Conservation (phyloP, 805 yeast species). For the Suhomyces tanzawaensis region DNA sequence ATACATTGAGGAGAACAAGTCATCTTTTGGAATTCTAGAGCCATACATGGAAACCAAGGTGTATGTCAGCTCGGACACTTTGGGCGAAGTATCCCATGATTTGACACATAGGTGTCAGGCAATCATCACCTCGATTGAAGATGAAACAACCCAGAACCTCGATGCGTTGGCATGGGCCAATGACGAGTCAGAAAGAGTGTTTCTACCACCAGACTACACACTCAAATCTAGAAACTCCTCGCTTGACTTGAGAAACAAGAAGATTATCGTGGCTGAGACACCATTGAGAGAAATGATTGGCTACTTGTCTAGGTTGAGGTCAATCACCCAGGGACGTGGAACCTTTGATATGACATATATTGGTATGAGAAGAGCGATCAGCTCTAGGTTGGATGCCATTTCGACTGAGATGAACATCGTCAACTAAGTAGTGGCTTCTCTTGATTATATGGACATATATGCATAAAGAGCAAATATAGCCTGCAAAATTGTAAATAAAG, state of each 20-base stretch:
- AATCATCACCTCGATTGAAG: slow-evolving; percentile 67
- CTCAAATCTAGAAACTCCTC: slow-evolving; percentile 26
- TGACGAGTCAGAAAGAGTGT: slow-evolving; percentile 58
- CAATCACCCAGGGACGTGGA: slow-evolving; percentile 88
- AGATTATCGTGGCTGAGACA: slow-evolving; percentile 71
- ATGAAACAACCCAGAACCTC: slow-evolving; percentile 42
- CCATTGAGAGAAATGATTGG: slow-evolving; percentile 92
- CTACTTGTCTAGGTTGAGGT: slow-evolving; percentile 71
- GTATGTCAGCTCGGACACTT: slow-evolving; percentile 61
- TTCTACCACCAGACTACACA: slow-evolving; percentile 77
- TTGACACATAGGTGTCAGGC: slow-evolving; percentile 78
- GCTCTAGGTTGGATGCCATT: slow-evolving; percentile 42
- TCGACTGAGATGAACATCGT: slow-evolving; percentile 12
- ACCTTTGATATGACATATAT: slow-evolving; percentile 73
- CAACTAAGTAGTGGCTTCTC: too few relatives aligned
- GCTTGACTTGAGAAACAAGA: slow-evolving; percentile 36
- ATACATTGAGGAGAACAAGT: slow-evolving; percentile 19
- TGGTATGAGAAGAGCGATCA: slow-evolving; percentile 67
- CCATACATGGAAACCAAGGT: slow-evolving; percentile 83
- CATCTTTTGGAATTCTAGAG: slow-evolving; percentile 62
- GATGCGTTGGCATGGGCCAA: slow-evolving; percentile 47
- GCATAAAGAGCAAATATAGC: too few relatives aligned
- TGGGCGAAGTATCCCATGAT: slow-evolving; percentile 86
- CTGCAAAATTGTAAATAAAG: too few relatives aligned
- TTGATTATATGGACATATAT: too few relatives aligned